A percentile compares a stretch with the other conserved stretches of the same genome.
Conservation (phyloP, 2,329 filamentous ascomycete species). For the Aspergillus texensis region DNA sequence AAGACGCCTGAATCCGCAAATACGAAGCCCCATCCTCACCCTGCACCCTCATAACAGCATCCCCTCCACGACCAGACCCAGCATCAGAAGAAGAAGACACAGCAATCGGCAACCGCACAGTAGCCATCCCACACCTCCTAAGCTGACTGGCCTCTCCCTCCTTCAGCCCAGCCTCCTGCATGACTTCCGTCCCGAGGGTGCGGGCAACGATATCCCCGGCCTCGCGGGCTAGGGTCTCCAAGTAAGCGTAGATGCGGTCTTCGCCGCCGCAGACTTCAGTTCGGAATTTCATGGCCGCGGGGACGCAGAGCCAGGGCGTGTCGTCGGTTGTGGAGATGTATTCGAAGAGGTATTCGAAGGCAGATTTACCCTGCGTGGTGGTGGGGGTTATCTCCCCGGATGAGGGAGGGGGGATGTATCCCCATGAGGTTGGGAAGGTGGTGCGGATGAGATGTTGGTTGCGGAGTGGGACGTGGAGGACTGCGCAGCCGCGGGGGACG, state of each 20-base stretch:
- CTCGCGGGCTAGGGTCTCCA: slow-evolving; percentile 62
- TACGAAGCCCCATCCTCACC: background rate
- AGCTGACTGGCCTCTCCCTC: slow-evolving; percentile 42
- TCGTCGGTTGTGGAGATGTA: slow-evolving; percentile 77
- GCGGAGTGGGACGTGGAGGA: slow-evolving; percentile 75
- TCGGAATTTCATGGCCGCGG: slow-evolving; percentile 72
- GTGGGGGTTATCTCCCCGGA: slow-evolving; percentile 28
- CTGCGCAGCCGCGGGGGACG: slow-evolving; percentile 75
- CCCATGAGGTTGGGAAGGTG: slow-evolving; percentile 78
- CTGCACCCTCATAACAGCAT: background rate
- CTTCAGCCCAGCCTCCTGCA: slow-evolving; percentile 56
- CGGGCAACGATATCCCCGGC: slow-evolving; percentile 65
- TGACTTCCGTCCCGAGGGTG: slow-evolving; percentile 68
- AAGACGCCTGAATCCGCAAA: slow-evolving; percentile 19
- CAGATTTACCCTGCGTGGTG: slow-evolving; percentile 47
- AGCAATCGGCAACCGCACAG: slow-evolving; percentile 70
- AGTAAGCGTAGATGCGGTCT: slow-evolving; percentile 66
- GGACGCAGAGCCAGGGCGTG: slow-evolving; percentile 70
- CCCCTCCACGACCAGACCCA: background rate
- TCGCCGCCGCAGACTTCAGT: slow-evolving; percentile 72
- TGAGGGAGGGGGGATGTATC: slow-evolving; percentile 59
- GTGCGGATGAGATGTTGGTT: slow-evolving; percentile 77
- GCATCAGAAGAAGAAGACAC: slow-evolving; percentile 20
- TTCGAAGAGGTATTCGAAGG: slow-evolving; percentile 72
- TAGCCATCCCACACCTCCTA: slow-evolving; percentile 69